These are phyloP conservation scores for Populus alba DNA, from an alignment of 345 rosid genomes.

Conservation along the genomic window DNA sequence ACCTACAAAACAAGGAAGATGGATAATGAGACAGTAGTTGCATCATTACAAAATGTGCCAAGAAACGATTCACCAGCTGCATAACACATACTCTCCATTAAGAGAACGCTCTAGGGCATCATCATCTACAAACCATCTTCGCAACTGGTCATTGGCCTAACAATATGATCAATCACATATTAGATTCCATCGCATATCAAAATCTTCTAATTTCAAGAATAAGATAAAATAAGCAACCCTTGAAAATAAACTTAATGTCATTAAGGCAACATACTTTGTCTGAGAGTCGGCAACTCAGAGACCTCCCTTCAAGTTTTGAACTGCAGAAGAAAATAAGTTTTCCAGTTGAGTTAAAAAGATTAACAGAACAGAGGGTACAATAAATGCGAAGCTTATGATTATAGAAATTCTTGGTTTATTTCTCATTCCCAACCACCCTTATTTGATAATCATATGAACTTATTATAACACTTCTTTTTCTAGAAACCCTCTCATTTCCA, in stretches of 20 bases:
- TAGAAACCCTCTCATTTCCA: not conserved
- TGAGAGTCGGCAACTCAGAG: constrained; percentile 72
- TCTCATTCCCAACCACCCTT: not conserved
- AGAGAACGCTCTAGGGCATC: constrained; percentile 82
- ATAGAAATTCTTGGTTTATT: not conserved
- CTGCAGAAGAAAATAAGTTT: constrained; percentile 36
- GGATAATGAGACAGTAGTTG: not conserved
- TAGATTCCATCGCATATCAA: not conserved
- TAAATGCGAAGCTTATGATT: not conserved
- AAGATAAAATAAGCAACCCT: not conserved
- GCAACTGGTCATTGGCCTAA: constrained; percentile 50
- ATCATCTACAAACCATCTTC: constrained; percentile 51
- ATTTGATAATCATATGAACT: not conserved
- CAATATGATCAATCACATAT: constrained; percentile 7
- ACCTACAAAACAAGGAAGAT: constrained; percentile 39
- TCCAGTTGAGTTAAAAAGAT: not conserved
- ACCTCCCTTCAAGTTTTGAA: constrained; percentile 79
- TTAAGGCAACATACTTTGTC: constrained; percentile 54
- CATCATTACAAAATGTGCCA: no score
- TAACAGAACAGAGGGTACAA: not conserved
- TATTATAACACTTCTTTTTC: not conserved
- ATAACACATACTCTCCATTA: constrained; percentile 67
- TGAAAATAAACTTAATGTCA: not conserved
- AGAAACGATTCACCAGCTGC: constrained; percentile 1
- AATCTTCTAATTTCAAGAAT: not conserved